These are phyloP conservation scores for Aspergillus unguis DNA, from an alignment of 2,329 filamentous ascomycete genomes.

Conservation along the genomic window DNA sequence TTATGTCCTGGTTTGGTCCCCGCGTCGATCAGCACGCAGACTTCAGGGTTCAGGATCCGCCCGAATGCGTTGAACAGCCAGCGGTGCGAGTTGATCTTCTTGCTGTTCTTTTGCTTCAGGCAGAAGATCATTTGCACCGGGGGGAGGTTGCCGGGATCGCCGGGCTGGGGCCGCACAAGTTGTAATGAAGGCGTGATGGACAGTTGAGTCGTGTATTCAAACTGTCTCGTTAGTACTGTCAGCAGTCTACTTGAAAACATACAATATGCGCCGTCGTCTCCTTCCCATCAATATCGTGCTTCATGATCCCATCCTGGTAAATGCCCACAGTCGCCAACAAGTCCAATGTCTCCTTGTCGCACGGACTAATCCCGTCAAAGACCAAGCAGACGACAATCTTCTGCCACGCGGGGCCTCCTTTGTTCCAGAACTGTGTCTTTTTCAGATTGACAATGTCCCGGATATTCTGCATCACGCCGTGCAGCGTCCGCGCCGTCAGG, in stretches of 20 bases:
- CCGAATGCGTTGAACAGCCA: conserved; percentile 99
- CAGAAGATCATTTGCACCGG: conserved; percentile 99
- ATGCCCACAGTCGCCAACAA: conserved; percentile 90
- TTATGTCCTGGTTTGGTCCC: conserved; percentile 94
- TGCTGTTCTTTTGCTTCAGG: conserved; percentile 97
- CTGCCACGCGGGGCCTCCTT: conserved; percentile 97
- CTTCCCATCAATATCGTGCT: conserved; percentile 96
- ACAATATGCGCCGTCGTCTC: conserved; percentile 90
- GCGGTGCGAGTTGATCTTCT: conserved; percentile 99
- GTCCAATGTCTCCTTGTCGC: conserved; percentile 92
- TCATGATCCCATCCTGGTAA: conserved; percentile 98
- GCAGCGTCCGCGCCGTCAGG: conserved; percentile 82
- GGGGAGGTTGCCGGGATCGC: conserved; percentile 77
- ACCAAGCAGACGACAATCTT: conserved; percentile 98
- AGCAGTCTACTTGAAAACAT: too few relatives aligned
- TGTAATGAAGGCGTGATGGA: conserved; percentile 97
- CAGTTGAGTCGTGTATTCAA: conserved; percentile 97
- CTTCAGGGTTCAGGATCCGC: conserved; percentile 92
- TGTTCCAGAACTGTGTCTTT: conserved; percentile 99
- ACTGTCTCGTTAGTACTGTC: conserved; percentile 40
- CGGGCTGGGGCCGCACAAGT: conserved; percentile 85
- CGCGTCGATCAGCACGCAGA: conserved; percentile 93
- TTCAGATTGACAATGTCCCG: conserved; percentile 98
- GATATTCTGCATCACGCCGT: conserved; percentile 99
- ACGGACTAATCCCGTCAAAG: conserved; percentile 96